Percentiles rank a stretch among this genome's conserved stretches.
Evolutionary conservation across 139 green algal species (phyloP).

Genomic region (Coelastrella sp.): DNA sequence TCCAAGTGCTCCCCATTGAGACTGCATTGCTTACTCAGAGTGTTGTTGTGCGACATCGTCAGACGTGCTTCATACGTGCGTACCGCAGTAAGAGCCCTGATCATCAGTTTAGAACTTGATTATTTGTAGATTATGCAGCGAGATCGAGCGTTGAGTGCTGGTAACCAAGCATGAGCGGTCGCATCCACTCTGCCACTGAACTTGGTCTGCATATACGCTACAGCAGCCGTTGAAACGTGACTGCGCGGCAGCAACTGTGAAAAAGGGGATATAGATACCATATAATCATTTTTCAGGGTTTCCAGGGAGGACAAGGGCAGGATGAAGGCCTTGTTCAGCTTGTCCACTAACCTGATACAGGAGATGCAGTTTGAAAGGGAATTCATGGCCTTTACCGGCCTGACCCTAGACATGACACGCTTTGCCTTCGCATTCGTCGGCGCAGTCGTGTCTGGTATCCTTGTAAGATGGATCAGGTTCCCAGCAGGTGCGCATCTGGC

Average conservation of each 20-base stretch:
- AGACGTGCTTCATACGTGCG: neutral
- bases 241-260: neutral
- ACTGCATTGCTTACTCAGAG: neutral
- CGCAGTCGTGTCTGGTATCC: constrained; percentile 20
- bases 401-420: constrained; percentile 38
- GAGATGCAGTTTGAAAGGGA: constrained; percentile 30
- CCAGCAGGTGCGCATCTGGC: constrained; percentile 8
- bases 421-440: constrained; percentile 45
- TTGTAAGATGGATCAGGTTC: constrained; percentile 31
- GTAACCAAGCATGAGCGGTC: neutral
- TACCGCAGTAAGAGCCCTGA: neutral
- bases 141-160: neutral
- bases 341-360: constrained; percentile 32
- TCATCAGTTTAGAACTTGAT: neutral
- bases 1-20: neutral
- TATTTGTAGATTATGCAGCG: neutral
- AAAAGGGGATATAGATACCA: neutral
- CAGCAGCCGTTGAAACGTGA: neutral
- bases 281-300: neutral
- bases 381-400: constrained; percentile 15
- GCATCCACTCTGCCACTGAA: neutral
- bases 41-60: neutral
- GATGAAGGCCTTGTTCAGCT: constrained; percentile 37
- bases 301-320: neutral
- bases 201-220: neutral